Base-by-base conservation (phyloP, 2,329 filamentous ascomycete species). In the Fusarium keratoplasticum region DNA sequence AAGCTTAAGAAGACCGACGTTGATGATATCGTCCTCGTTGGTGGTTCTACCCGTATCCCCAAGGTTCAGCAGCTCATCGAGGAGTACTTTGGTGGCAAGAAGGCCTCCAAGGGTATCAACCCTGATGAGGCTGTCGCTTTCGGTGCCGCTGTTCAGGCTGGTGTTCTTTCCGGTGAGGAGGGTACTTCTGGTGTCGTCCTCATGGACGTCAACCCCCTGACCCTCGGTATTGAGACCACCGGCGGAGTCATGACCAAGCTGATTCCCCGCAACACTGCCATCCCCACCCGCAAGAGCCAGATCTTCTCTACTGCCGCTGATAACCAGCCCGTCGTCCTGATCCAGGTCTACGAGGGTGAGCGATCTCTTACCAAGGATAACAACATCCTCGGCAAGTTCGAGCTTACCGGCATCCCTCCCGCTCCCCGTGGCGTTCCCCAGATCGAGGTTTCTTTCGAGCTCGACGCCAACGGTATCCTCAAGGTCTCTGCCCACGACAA, bases 91-190 rank as follows among this genome's bases (percentile, higher is more conserved):
- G 88, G 83, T 80, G 93, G 95, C 85, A 98, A 98, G 94, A 95
- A 96, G 90, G 95, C 95, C 80, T 95, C 93, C 90, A 98, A 98
- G 94, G 95, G 95, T 87, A 98, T 99, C 85, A 98, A 98, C 91
- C 96, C 96, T 79, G 96, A 99, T 82, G 96, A 98, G 89, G 96
- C 96, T 87, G 96, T 98, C 79, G 96, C 96, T 82, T 98, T 95
- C 84, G 96, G 96, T 87, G 96, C 96, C 75, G 96, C 96, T 78
- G 95, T 98, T 79, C 96, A 99, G 88, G 96, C 93, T 87, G 96
- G 95, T 93, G 92, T 98, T 82, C 89, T 99, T 73, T 93, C 95
- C 78, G 95, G 95, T 77, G 95, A 98, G 87, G 90, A 93, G 81
- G 93, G 92, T 81, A 94, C 94, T 73, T 88, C 86, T n/a, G 91